Base-by-base conservation (phyloP, 2,329 filamentous ascomycete genomes). In the Fusarium lyarnte region DNA sequence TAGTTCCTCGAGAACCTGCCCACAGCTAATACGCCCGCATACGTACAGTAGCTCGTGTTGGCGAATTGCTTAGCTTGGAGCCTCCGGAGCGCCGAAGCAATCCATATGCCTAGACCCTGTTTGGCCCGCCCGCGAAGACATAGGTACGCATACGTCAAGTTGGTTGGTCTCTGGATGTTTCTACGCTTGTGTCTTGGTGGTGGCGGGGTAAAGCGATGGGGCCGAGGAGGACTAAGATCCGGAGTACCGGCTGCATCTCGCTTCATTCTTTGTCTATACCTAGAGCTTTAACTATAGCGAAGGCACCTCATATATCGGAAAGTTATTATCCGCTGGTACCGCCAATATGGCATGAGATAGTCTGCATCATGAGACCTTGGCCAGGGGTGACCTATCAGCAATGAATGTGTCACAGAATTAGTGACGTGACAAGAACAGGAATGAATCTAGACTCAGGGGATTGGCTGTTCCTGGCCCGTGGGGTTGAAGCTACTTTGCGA, bases 51-150 rank as follows among this genome's bases (percentile, higher is more conserved):
- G 53, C 69, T 64, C 33, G 33, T 38, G 55, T 57, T 70, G 68
- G 47, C 53, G 66, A 70, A 63, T n/a, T 58, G 25, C 5, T 46
- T 54, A 60, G 52, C 38, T 54, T 59, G 27, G 46, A 29, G 63
- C 54, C 66, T 76, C 74, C 74, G 72, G 61, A 76, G 45, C 68
- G 58, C 74, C 74, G 72, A 75, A 69, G 60, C 49, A 66, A 65
- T 61, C 46, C 53, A 63, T 53, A 47, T 58, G 53, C 42, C 67
- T 61, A 68, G 51, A 38, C 58, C 57, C 51, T 41, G 42, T 55
- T 67, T 36, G 25, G 43, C 43, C 23, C 19, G 49, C 62, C 69
- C 58, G 61, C 70, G 66, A 64, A 63, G 66, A 45, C 47, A 51
- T 31, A 23, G 16, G 27, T 49, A 33, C 46, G 8, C 42, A n/a